These are phyloP conservation scores for Strobilomyces echinocephalus DNA, from an alignment of 768 basidiomycete species.

Conservation along the genomic window DNA sequence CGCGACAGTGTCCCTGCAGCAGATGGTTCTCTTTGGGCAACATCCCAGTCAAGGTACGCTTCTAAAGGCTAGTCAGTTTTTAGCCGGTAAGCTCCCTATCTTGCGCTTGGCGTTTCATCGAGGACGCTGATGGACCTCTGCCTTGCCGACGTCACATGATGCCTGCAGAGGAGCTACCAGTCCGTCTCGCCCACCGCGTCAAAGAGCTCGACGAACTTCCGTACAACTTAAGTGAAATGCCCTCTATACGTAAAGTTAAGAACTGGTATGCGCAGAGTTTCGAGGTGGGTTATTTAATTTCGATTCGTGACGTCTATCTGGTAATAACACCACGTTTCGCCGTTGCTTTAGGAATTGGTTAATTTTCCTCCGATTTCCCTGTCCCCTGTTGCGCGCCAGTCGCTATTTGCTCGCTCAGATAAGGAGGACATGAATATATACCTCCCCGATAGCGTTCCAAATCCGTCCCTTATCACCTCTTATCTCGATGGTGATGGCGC, in stretches of 20 bases:
- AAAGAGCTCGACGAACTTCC: constrained; percentile 95
- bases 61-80: constrained; percentile 86
- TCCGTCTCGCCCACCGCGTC: constrained; percentile 93
- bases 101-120: not conserved
- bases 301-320: not conserved
- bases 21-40: constrained; percentile 97
- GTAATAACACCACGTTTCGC: not conserved
- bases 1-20: constrained; percentile 81
- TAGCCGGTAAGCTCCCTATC: constrained; percentile 50
- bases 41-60: constrained; percentile 93
- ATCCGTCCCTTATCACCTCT: constrained; percentile 57
- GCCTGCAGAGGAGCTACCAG: constrained; percentile 54
- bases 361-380: constrained; percentile 76
- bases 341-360: constrained; percentile 70
- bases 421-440: constrained; percentile 27
- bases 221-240: constrained; percentile 86
- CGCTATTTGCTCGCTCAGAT: constrained; percentile 51
- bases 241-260: constrained; percentile 89
- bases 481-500: constrained; percentile 32
- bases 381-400: constrained; percentile 61
- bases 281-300: constrained; percentile 56
- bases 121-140: not conserved
- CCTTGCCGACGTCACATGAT: not conserved
- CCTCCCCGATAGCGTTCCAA: constrained; percentile 74
- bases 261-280: constrained; percentile 99